Conservation (phyloP, 495 filamentous ascomycete species). For the Xylaria scruposa region DNA sequence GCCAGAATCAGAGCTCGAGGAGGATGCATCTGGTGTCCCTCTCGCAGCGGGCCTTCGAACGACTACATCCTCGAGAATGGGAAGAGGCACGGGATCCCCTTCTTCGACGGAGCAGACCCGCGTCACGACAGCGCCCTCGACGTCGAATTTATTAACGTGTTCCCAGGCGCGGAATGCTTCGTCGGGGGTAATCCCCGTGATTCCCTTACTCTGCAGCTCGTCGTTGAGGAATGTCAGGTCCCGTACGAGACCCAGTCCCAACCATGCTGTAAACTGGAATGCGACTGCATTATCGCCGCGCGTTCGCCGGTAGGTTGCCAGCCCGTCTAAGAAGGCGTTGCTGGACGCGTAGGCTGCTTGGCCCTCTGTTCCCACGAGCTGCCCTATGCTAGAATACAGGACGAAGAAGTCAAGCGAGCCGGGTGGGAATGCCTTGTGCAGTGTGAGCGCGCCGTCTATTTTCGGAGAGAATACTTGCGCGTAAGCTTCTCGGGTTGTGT, state of each 20-base stretch:
- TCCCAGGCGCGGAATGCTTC: slow-evolving; percentile 54
- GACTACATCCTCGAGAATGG: slow-evolving; percentile 44
- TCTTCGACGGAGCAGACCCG: slow-evolving; percentile 33
- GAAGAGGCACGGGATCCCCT: slow-evolving; percentile 28
- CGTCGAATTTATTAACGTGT: slow-evolving; percentile 42
- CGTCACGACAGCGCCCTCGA: slow-evolving; percentile 46
- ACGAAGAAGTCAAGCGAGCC: slow-evolving; percentile 64
- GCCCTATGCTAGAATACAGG: slow-evolving; percentile 43
- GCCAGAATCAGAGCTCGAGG: background rate
- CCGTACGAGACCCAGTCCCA: slow-evolving; percentile 46
- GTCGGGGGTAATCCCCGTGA: slow-evolving; percentile 46
- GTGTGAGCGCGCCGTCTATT: slow-evolving; percentile 43
- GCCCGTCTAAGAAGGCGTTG: slow-evolving; percentile 60
- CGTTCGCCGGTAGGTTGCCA: slow-evolving; percentile 32
- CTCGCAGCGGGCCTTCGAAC: slow-evolving; percentile 26
- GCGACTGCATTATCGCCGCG: slow-evolving; percentile 43
- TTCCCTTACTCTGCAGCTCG: slow-evolving; percentile 49
- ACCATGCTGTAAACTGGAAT: slow-evolving; percentile 53
- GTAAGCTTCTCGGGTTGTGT: slow-evolving; percentile 41
- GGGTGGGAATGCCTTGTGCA: slow-evolving; percentile 45
- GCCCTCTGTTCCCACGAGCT: slow-evolving; percentile 54
- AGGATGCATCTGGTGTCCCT: background rate
- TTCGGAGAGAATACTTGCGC: slow-evolving; percentile 47
- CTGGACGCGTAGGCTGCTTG: slow-evolving; percentile 63
- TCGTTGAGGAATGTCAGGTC: slow-evolving; percentile 47